Percentiles rank a stretch among this genome's conserved stretches.
Evolutionary conservation across 768 basidiomycete genomes (phyloP).

Genomic region (Phylloporus scabripes): DNA sequence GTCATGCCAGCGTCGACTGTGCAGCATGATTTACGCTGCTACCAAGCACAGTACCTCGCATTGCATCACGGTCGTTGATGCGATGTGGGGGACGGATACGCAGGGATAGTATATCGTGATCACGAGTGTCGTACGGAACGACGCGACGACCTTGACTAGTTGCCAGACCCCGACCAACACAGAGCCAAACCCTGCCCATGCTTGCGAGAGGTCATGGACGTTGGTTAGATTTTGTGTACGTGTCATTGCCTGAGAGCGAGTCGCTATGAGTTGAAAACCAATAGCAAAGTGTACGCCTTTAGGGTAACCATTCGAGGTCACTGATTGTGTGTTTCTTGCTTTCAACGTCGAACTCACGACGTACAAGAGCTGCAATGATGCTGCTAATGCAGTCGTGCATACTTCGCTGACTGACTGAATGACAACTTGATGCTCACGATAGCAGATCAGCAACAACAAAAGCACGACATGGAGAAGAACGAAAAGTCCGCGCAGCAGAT

Average conservation of each 20-base stretch:
- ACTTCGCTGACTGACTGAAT: background rate
- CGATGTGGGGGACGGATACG: background rate
- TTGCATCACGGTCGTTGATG: background rate
- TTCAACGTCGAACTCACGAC: background rate
- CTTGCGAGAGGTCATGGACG: background rate
- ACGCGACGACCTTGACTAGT: background rate
- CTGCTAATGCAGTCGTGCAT: background rate
- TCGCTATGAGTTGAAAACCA: background rate
- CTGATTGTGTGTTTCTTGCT: background rate
- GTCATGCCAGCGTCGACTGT: background rate
- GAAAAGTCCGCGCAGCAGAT: background rate
- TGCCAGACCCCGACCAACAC: background rate
- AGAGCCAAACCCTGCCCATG: background rate
- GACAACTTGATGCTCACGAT: background rate
- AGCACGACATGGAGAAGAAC: background rate
- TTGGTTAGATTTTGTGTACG: background rate
- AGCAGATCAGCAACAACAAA: background rate
- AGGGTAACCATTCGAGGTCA: background rate
- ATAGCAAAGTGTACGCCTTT: background rate
- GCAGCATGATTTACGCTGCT: background rate
- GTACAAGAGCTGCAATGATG: background rate
- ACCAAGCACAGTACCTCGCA: background rate
- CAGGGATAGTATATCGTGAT: background rate
- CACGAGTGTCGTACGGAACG: background rate
- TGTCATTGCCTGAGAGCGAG: background rate